phyloP scores from a whole-genome alignment of 257 asterid species.

The Solanum clarkiae region DNA sequence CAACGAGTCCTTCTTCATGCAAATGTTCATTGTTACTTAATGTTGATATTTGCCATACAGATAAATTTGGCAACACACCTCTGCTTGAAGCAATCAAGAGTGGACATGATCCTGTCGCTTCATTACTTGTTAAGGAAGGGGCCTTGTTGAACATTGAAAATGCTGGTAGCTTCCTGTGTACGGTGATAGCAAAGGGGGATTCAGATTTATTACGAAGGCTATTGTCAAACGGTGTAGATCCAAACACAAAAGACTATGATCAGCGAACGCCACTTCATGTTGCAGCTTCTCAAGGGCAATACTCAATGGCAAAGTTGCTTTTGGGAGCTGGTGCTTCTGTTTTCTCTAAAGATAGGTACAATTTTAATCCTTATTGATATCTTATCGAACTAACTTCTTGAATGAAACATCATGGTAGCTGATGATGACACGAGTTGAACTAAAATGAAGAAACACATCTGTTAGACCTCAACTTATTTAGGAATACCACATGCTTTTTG shows the following conservation, averaged over 20 bases:
- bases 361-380: not conserved
- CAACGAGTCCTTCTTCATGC: not conserved
- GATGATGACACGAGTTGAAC: not conserved
- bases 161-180: constrained; percentile 63
- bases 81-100: constrained; percentile 68
- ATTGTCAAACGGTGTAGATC: constrained; percentile 58
- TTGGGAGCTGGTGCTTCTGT: constrained; percentile 86
- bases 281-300: constrained; percentile 70
- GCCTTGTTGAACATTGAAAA: constrained; percentile 48
- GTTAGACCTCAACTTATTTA: not conserved
- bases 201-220: constrained; percentile 63
- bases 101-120: constrained; percentile 64
- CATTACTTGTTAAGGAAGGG: constrained; percentile 55
- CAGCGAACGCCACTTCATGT: constrained; percentile 78
- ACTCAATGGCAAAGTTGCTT: constrained; percentile 66
- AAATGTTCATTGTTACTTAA: not conserved
- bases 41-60: constrained; percentile 11
- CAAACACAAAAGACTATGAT: constrained; percentile 64
- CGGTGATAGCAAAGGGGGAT: constrained; percentile 60
- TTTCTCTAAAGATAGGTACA: constrained; percentile 68
- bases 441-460: not conserved
- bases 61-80: constrained; percentile 73
- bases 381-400: not conserved
- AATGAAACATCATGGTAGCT: not conserved
- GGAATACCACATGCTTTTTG: not conserved